phyloP scores from a whole-genome alignment of 805 yeast species.

The Ogataea parapolymorpha region DNA sequence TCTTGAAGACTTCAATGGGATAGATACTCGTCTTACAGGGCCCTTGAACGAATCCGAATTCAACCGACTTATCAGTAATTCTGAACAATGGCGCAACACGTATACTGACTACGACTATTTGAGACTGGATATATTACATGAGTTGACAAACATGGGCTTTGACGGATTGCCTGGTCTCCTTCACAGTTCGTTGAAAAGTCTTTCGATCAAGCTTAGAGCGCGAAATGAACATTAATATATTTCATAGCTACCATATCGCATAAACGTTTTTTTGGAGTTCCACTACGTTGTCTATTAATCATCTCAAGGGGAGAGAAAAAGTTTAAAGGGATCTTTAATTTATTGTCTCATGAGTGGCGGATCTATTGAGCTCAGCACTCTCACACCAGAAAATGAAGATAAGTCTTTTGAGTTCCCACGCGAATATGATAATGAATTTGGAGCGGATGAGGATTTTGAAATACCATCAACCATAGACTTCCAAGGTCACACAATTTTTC shows the following conservation, averaged over 20 bases:
- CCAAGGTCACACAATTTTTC: conserved; percentile 23
- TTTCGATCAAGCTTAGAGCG: conserved; percentile 27
- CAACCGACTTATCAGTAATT: conserved; percentile 21
- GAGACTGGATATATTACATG: conserved; percentile 41
- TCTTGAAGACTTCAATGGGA: conserved; percentile 41
- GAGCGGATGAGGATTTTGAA: conserved; percentile 4
- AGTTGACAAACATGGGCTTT: conserved; percentile 42
- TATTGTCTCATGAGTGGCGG: neutral
- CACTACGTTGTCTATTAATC: neutral
- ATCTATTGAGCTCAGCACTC: conserved; percentile 9
- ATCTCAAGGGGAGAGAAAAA: neutral
- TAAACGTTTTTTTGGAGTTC: neutral
- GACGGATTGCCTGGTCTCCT: conserved; percentile 48
- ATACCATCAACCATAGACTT: conserved; percentile 9
- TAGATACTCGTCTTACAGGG: conserved; percentile 45
- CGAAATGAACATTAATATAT: neutral
- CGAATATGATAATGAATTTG: conserved; percentile 1
- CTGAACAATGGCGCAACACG: conserved; percentile 25
- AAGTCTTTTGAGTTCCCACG: conserved; percentile 7
- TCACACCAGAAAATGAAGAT: conserved; percentile 4
- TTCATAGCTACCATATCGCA: neutral
- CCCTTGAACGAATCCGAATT: conserved; percentile 48
- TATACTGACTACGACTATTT: conserved; percentile 40
- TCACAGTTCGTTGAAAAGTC: conserved; percentile 51
- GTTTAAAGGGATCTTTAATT: neutral